phyloP scores from a whole-genome alignment of 2,329 filamentous ascomycete species.

The Atkinsonella texensis region DNA sequence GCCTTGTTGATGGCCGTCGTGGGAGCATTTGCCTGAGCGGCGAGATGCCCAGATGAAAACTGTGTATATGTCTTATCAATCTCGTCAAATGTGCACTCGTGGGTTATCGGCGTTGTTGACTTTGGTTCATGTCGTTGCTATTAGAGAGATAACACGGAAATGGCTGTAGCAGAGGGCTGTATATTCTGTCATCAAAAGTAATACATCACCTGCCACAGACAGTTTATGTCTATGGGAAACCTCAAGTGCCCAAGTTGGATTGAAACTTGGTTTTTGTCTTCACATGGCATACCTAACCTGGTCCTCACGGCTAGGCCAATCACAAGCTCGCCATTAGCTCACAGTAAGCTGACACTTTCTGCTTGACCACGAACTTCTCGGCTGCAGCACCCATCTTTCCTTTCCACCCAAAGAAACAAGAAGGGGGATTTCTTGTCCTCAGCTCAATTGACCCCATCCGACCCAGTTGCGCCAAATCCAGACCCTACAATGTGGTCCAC shows the following conservation, averaged over 20 bases:
- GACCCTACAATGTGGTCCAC: conserved; percentile 1
- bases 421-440: background rate
- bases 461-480: background rate
- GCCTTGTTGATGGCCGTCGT: conserved; percentile 60
- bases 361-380: background rate
- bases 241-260: too few species aligned
- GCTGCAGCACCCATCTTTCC: background rate
- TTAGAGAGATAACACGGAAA: too few species aligned
- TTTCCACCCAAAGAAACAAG: background rate
- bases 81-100: too few species aligned
- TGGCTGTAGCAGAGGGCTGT: too few species aligned
- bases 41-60: too few species aligned
- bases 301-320: background rate
- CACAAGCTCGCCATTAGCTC: conserved; percentile 1
- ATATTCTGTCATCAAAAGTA: too few species aligned
- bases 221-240: too few species aligned
- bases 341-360: background rate
- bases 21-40: conserved; percentile 54
- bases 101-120: background rate
- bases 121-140: background rate
- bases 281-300: too few species aligned
- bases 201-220: too few species aligned
- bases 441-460: background rate
- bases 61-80: too few species aligned
- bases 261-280: too few species aligned